These are phyloP conservation scores for Mortierella sp. DNA, from an alignment of 371 early-diverging fungal genomes.

Conservation along the genomic window DNA sequence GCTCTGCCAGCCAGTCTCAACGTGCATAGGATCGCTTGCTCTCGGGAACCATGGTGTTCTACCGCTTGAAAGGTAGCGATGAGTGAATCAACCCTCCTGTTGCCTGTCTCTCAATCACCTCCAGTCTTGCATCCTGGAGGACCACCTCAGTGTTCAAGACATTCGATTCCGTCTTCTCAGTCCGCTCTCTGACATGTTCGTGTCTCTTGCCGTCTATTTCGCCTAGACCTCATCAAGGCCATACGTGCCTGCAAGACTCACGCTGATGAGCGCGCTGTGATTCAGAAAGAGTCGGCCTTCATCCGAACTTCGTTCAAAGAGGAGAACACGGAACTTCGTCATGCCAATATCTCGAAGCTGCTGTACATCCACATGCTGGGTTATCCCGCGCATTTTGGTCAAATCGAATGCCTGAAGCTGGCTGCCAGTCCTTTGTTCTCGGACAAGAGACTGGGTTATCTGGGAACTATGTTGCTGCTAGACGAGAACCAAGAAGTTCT, in stretches of 20 bases:
- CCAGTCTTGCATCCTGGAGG: background rate
- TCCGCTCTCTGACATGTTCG: background rate
- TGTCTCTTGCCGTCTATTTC: background rate
- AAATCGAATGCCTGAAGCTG: slow-evolving; percentile 97
- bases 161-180: background rate
- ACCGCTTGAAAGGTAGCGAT: slow-evolving; percentile 48
- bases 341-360: slow-evolving; percentile 94
- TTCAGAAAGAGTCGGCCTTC: slow-evolving; percentile 96
- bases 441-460: slow-evolving; percentile 96
- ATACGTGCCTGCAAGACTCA: slow-evolving; percentile 97
- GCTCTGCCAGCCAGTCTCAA: background rate
- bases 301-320: slow-evolving; percentile 96
- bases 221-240: slow-evolving; percentile 91
- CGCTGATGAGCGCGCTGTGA: slow-evolving; percentile 97
- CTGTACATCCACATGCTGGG: slow-evolving; percentile 98
- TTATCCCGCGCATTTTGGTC: slow-evolving; percentile 98
- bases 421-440: slow-evolving; percentile 93
- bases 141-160: slow-evolving; percentile 1
- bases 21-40: background rate
- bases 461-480: slow-evolving; percentile 95
- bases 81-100: background rate
- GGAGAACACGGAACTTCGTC: slow-evolving; percentile 84
- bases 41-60: slow-evolving; percentile 47
- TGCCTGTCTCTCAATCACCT: too few relatives aligned
- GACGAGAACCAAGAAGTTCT: slow-evolving; percentile 97